phyloP scores from a whole-genome alignment of 768 basidiomycete species.

The Suillus subaureus region DNA sequence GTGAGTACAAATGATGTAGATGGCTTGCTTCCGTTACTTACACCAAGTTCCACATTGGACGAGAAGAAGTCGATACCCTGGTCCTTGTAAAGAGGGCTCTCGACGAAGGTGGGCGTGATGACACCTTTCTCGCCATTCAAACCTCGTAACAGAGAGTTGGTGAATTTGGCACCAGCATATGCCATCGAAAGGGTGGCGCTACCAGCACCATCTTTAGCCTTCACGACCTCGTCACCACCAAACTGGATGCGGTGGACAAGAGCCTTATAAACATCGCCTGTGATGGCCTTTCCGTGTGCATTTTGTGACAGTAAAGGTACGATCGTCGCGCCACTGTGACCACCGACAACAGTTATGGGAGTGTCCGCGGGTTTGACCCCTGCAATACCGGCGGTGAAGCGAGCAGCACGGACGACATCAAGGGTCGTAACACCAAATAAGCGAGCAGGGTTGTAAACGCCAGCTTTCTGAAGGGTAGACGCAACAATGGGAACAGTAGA shows the following conservation, averaged over 20 bases:
- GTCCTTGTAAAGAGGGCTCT: constrained; percentile 81
- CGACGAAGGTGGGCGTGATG: constrained; percentile 83
- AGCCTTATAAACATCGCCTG: constrained; percentile 72
- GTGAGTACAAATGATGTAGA: constrained; percentile 11
- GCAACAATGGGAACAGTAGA: constrained; percentile 98
- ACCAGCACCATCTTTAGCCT: constrained; percentile 91
- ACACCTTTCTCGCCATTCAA: constrained; percentile 69
- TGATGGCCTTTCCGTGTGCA: constrained; percentile 65
- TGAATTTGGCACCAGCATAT: constrained; percentile 74
- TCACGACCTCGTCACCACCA: constrained; percentile 98
- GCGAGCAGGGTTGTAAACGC: constrained; percentile 86
- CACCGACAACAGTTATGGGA: constrained; percentile 86
- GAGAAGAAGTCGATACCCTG: constrained; percentile 96
- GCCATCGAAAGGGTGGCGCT: constrained; percentile 80
- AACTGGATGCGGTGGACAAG: constrained; percentile 95
- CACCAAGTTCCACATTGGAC: constrained; percentile 90
- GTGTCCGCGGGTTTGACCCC: constrained; percentile 67
- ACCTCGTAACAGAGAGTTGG: constrained; percentile 60
- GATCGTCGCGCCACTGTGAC: constrained; percentile 97
- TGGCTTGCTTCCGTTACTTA: constrained; percentile 40
- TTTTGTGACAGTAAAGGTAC: constrained; percentile 93
- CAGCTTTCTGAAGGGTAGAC: constrained; percentile 85
- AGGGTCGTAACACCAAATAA: constrained; percentile 98
- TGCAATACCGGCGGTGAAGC: constrained; percentile 79
- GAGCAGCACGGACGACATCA: constrained; percentile 94